phyloP scores from a whole-genome alignment of 2,329 filamentous ascomycete genomes.

The Beauveria brongniartii region DNA sequence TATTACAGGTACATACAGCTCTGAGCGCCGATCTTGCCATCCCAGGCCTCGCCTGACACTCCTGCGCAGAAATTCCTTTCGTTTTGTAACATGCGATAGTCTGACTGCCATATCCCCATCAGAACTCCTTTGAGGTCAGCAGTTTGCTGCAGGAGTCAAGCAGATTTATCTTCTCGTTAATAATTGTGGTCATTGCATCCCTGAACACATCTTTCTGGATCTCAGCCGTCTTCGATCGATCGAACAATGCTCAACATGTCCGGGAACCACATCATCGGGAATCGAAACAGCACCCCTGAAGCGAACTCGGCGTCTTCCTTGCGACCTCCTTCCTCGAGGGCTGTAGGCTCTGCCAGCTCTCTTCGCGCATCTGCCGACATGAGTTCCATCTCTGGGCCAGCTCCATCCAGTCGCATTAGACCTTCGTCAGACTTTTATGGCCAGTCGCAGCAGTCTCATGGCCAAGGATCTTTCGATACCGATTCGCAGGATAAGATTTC shows the following conservation, averaged over 20 bases:
- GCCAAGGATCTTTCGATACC: slow-evolving; percentile 58
- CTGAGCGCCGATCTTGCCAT: not conserved
- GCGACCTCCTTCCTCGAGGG: slow-evolving; percentile 72
- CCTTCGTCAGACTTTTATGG: slow-evolving; percentile 95
- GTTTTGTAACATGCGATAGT: slow-evolving; percentile 26
- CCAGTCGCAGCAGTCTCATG: slow-evolving; percentile 59
- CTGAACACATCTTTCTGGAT: slow-evolving; percentile 14
- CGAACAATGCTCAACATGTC: slow-evolving; percentile 53
- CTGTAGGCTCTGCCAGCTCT: slow-evolving; percentile 71
- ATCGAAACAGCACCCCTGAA: slow-evolving; percentile 96
- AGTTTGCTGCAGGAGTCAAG: slow-evolving; percentile 67
- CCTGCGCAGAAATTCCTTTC: slow-evolving; percentile 18
- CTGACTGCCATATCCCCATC: slow-evolving; percentile 21
- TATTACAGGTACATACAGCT: slow-evolving; percentile 20
- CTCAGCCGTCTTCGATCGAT: slow-evolving; percentile 8
- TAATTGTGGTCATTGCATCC: slow-evolving; percentile 18
- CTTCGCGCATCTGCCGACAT: slow-evolving; percentile 95
- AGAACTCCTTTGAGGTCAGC: slow-evolving; percentile 71
- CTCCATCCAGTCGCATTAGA: slow-evolving; percentile 71
- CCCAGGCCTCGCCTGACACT: slow-evolving; percentile 15
- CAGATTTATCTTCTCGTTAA: slow-evolving; percentile 16
- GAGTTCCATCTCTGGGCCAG: slow-evolving; percentile 64
- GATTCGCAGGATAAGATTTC: slow-evolving; percentile 89
- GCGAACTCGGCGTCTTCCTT: slow-evolving; percentile 73
- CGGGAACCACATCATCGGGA: slow-evolving; percentile 62